These are phyloP conservation scores for Candida stauntonica DNA, from an alignment of 805 yeast genomes.

Conservation along the genomic window DNA sequence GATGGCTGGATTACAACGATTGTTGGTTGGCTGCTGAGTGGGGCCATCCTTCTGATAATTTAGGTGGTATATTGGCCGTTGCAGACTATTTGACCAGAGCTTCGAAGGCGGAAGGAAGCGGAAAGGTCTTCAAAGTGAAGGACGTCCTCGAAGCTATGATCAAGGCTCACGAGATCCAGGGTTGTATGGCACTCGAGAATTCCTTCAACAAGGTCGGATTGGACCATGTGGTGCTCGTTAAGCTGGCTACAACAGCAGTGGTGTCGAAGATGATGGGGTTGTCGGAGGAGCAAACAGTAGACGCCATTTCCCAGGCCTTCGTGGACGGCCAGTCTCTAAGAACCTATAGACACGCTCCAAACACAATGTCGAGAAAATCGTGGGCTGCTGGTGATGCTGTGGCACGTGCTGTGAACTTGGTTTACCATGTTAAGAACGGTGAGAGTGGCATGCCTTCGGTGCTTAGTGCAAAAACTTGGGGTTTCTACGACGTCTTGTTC, in stretches of 20 bases:
- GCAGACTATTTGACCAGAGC: slow-evolving; percentile 51
- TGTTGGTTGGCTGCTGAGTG: slow-evolving; percentile 70
- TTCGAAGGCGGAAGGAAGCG: slow-evolving; percentile 37
- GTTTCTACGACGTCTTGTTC: slow-evolving; percentile 59
- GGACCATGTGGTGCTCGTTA: slow-evolving; percentile 56
- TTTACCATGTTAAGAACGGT: slow-evolving; percentile 47
- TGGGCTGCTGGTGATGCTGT: slow-evolving; percentile 70
- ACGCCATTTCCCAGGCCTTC: slow-evolving; percentile 55
- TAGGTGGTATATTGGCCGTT: slow-evolving; percentile 56
- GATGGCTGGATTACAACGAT: slow-evolving; percentile 61
- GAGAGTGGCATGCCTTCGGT: slow-evolving; percentile 55
- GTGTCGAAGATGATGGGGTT: slow-evolving; percentile 52
- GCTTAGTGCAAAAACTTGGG: slow-evolving; percentile 56
- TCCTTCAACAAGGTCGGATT: slow-evolving; percentile 56
- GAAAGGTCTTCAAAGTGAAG: slow-evolving; percentile 40
- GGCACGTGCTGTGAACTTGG: slow-evolving; percentile 54
- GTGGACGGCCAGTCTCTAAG: slow-evolving; percentile 57
- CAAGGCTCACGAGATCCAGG: slow-evolving; percentile 62
- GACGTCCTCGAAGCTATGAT: slow-evolving; percentile 55
- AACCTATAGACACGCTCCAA: slow-evolving; percentile 62
- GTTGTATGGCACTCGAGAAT: slow-evolving; percentile 53
- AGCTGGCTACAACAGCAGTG: slow-evolving; percentile 58
- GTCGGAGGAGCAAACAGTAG: slow-evolving; percentile 45
- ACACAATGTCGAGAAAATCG: slow-evolving; percentile 57
- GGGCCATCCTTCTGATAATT: slow-evolving; percentile 63